phyloP scores from a whole-genome alignment of 139 green algal genomes.

The Trebouxia sp. region DNA sequence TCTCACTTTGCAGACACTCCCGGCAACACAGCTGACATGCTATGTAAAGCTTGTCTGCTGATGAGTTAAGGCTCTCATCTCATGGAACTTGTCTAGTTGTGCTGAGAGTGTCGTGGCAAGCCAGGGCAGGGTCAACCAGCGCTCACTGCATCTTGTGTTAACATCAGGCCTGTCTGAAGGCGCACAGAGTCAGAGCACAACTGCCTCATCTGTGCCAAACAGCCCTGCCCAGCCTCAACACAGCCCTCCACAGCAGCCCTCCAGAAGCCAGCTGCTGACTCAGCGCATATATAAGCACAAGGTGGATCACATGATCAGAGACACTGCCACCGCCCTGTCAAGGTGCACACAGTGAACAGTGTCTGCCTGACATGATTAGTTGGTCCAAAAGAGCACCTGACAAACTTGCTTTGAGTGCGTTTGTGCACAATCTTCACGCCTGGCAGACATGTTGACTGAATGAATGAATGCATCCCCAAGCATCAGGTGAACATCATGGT shows the following conservation, averaged over 20 bases:
- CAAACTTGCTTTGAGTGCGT: not conserved
- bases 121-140: too few species aligned
- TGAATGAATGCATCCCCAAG: not conserved
- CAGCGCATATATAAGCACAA: constrained; percentile 25
- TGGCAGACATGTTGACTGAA: not conserved
- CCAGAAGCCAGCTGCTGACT: not conserved
- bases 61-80: too few species aligned
- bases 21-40: too few species aligned
- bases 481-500: not conserved
- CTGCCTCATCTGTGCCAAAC: not conserved
- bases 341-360: not conserved
- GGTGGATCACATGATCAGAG: constrained; percentile 4
- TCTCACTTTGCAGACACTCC: too few species aligned
- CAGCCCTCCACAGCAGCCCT: not conserved
- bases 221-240: not conserved
- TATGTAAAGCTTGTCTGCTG: too few species aligned
- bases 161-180: too few species aligned
- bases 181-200: not conserved
- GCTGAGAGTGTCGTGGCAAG: too few species aligned
- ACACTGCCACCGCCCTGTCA: not conserved
- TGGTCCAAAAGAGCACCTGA: not conserved
- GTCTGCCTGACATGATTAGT: not conserved
- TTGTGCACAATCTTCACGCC: not conserved
- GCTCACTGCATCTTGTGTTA: too few species aligned
- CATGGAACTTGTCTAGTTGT: too few species aligned